Evolutionary conservation across 2,329 filamentous ascomycete genomes (phyloP).

Genomic region (Cladosporium cucumerinum): DNA sequence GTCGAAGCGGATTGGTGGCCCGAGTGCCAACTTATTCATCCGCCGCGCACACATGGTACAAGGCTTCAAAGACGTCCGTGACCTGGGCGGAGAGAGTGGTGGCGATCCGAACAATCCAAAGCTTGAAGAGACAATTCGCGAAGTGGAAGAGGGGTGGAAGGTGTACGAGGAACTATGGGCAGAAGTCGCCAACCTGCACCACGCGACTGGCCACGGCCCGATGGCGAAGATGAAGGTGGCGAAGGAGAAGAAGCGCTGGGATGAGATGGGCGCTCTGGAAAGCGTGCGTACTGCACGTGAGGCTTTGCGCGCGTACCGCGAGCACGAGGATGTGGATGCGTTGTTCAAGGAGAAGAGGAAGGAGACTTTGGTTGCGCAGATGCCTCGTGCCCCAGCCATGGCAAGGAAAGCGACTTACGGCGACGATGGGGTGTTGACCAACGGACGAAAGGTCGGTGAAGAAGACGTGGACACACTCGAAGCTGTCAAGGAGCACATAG

Average conservation of each 20-base stretch:
- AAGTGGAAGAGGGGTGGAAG: conserved; percentile 31
- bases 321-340: conserved; percentile 30
- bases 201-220: conserved; percentile 22
- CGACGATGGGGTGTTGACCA: conserved; percentile 13
- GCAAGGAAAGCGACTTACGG: conserved; percentile 21
- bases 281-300: conserved; percentile 31
- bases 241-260: conserved; percentile 30
- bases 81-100: conserved; percentile 19
- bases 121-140: conserved; percentile 20
- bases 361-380: conserved; percentile 28
- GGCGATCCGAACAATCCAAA: conserved; percentile 19
- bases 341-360: conserved; percentile 28
- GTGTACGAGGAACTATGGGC: conserved; percentile 35
- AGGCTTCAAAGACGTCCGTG: conserved; percentile 30
- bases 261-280: conserved; percentile 33
- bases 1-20: conserved; percentile 48
- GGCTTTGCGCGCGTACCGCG: conserved; percentile 27
- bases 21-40: conserved; percentile 29
- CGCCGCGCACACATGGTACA: conserved; percentile 32
- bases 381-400: conserved; percentile 30
- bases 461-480: neutral
- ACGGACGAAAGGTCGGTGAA: conserved; percentile 24
- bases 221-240: conserved; percentile 24
- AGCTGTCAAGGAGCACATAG: neutral
- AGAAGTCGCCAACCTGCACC: conserved; percentile 23